A percentile compares a stretch with the other conserved stretches of the same genome.
These are phyloP conservation scores for Pelargonium nanum DNA, from an alignment of 345 rosid species.

Conservation along the genomic window DNA sequence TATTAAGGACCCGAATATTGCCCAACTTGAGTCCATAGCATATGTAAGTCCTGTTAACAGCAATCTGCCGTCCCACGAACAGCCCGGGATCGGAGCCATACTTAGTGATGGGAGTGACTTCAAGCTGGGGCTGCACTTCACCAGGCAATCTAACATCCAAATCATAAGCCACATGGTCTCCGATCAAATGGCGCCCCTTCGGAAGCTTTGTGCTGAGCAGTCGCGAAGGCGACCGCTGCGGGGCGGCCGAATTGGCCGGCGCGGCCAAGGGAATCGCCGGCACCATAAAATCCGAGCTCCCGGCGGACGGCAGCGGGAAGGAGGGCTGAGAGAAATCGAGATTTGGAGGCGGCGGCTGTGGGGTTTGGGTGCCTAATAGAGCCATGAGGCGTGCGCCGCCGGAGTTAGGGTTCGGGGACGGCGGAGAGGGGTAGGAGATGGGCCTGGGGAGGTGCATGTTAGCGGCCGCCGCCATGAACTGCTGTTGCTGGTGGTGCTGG, in stretches of 20 bases:
- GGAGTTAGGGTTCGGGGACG: conserved; percentile 9
- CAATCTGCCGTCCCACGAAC: conserved; percentile 65
- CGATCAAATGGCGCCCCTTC: conserved; percentile 44
- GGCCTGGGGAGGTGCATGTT: conserved; percentile 10
- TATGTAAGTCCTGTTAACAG: conserved; percentile 61
- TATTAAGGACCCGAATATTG: conserved; percentile 59
- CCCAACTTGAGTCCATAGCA: conserved; percentile 75
- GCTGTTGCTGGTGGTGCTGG: conserved; percentile 21
- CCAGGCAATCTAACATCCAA: conserved; percentile 44
- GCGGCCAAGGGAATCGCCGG: conserved; percentile 13
- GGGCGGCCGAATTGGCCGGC: conserved; percentile 8
- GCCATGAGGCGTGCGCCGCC: conserved; percentile 23
- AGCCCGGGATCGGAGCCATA: conserved; percentile 61
- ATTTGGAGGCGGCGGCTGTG: conserved; percentile 13
- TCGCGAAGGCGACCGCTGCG: conserved; percentile 19
- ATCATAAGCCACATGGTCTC: conserved; percentile 40
- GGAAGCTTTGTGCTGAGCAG: conserved; percentile 51
- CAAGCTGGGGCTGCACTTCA: conserved; percentile 66
- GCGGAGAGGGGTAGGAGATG: conserved; percentile 9
- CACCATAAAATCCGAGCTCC: conserved; percentile 10
- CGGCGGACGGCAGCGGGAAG: conserved; percentile 6
- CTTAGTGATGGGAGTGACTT: conserved; percentile 70
- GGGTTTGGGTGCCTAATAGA: conserved; percentile 19
- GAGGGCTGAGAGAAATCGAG: conserved; percentile 15
- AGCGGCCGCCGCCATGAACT: conserved; percentile 4